Percentiles rank a stretch among this genome's conserved stretches.
Evolutionary conservation across 129 eudicot species (phyloP).

Genomic region (Lonicera japonica): DNA sequence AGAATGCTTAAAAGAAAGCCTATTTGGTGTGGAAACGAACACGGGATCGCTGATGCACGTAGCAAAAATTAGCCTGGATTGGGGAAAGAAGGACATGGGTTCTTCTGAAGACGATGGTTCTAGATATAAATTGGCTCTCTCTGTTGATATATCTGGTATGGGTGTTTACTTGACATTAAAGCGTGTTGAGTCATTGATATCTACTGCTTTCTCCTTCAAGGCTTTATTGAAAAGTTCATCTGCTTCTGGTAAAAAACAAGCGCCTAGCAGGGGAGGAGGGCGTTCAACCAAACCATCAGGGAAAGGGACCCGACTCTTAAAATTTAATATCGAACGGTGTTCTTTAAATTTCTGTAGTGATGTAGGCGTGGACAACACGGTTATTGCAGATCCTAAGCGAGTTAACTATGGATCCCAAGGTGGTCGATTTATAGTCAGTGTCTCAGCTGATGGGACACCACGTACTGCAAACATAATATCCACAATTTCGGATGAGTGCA

Average conservation of each 20-base stretch:
- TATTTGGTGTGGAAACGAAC: conserved; percentile 88
- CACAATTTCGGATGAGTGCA: conserved; percentile 51
- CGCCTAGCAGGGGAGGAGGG: conserved; percentile 33
- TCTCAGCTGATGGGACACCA: conserved; percentile 70
- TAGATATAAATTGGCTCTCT: conserved; percentile 48
- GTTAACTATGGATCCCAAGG: conserved; percentile 97
- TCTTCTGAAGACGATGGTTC: conserved; percentile 50
- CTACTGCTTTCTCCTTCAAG: conserved; percentile 59
- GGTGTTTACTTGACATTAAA: conserved; percentile 74
- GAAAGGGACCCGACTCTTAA: conserved; percentile 65
- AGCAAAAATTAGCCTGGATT: conserved; percentile 79
- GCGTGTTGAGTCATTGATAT: conserved; percentile 78
- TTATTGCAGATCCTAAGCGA: conserved; percentile 68
- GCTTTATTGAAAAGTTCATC: conserved; percentile 50
- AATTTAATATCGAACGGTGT: conserved; percentile 72
- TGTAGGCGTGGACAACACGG: conserved; percentile 60
- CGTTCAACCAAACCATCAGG: conserved; percentile 64
- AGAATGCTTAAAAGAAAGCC: conserved; percentile 76
- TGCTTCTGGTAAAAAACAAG: conserved; percentile 43
- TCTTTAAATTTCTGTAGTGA: conserved; percentile 62
- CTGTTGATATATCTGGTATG: conserved; percentile 83
- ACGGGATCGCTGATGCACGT: conserved; percentile 75
- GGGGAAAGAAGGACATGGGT: conserved; percentile 82
- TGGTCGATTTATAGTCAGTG: conserved; percentile 63
- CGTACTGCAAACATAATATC: conserved; percentile 74